These are phyloP conservation scores for Hemileia vastatrix DNA, from an alignment of 1,284 basidiomycete genomes.

Conservation along the genomic window DNA sequence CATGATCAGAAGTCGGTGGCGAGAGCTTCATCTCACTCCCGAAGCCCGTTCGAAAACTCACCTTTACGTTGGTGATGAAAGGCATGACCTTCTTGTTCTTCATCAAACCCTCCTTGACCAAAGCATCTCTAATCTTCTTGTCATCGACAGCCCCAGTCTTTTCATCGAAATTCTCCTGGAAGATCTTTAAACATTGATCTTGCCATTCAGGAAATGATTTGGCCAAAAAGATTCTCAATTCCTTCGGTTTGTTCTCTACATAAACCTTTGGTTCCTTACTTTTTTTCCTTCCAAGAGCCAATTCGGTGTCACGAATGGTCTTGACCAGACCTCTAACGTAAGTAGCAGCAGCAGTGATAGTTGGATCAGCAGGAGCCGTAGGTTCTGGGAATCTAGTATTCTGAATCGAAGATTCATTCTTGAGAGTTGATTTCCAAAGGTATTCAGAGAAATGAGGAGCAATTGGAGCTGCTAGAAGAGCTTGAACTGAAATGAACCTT, in stretches of 20 bases:
- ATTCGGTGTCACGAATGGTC: slow-evolving; percentile 84
- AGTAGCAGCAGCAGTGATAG: slow-evolving; percentile 58
- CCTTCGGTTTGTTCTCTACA: slow-evolving; percentile 74
- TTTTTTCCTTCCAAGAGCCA: slow-evolving; percentile 31
- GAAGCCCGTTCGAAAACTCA: too few relatives aligned
- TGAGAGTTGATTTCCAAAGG: slow-evolving; percentile 62
- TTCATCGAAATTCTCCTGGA: slow-evolving; percentile 61
- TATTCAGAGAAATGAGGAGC: slow-evolving; percentile 93
- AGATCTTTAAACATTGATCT: slow-evolving; percentile 63
- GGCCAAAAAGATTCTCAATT: slow-evolving; percentile 78
- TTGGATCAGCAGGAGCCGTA: slow-evolving; percentile 51
- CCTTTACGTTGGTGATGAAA: slow-evolving; percentile 85
- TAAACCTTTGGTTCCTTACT: slow-evolving; percentile 62
- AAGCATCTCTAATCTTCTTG: slow-evolving; percentile 59
- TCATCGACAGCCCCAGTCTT: slow-evolving; percentile 67
- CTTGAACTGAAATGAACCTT: slow-evolving; percentile 71
- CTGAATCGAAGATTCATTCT: slow-evolving; percentile 72
- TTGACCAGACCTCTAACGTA: slow-evolving; percentile 82
- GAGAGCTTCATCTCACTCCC: too few relatives aligned
- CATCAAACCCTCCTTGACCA: slow-evolving; percentile 67
- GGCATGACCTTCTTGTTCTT: slow-evolving; percentile 97
- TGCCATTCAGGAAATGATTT: slow-evolving; percentile 91
- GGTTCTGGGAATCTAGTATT: slow-evolving; percentile 62
- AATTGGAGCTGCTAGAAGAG: slow-evolving; percentile 73
- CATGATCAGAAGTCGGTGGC: neutral